Evolutionary conservation across 257 asterid genomes (phyloP).

Genomic region (Solanum appendiculatum): DNA sequence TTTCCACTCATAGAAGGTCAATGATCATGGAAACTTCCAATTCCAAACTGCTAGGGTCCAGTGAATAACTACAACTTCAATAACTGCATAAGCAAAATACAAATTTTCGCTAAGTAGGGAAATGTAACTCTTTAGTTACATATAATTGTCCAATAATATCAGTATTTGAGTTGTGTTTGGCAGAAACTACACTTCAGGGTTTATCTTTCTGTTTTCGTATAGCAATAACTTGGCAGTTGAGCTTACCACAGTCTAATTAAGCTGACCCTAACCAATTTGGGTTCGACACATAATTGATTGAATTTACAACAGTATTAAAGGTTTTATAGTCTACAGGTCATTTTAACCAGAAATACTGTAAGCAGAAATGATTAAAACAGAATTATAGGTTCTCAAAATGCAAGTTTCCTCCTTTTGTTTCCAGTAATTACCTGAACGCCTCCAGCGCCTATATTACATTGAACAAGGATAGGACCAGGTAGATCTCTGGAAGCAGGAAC

Average conservation of each 20-base stretch:
- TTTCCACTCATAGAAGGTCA: neutral
- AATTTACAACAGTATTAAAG: neutral
- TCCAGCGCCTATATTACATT: neutral
- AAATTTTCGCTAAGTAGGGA: neutral
- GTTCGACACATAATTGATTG: neutral
- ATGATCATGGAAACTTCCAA: neutral
- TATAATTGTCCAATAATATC: neutral
- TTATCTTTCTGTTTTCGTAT: neutral
- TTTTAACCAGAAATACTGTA: neutral
- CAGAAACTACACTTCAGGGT: neutral
- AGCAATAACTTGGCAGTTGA: neutral
- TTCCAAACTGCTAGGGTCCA: neutral
- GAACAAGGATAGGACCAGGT: neutral
- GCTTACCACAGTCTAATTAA: neutral
- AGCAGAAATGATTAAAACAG: neutral
- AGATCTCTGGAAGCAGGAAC: neutral
- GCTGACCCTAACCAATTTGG: neutral
- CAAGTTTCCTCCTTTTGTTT: neutral
- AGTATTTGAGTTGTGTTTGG: neutral
- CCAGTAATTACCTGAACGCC: neutral
- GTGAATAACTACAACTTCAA: neutral
- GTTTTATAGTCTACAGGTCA: neutral
- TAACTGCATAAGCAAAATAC: neutral
- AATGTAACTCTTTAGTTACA: neutral
- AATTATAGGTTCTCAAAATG: neutral